These are phyloP conservation scores for Galeopsis tetrahit DNA, from an alignment of 257 asterid species.

Conservation along the genomic window DNA sequence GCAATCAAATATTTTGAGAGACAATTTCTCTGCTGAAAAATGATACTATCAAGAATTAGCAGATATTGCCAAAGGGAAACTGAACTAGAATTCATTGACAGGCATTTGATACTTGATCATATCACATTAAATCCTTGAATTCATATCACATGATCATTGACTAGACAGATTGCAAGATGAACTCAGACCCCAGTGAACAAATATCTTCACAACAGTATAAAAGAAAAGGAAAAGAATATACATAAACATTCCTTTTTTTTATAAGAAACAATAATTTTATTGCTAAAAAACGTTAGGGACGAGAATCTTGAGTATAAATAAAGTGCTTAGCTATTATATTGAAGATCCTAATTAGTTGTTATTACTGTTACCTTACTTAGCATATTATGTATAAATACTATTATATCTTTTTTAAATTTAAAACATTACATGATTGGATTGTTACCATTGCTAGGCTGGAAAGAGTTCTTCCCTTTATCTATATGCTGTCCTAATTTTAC, in stretches of 20 bases:
- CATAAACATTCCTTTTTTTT: too few relatives aligned
- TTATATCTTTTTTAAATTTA: too few relatives aligned
- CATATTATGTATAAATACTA: neutral
- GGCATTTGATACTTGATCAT: neutral
- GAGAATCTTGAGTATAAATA: neutral
- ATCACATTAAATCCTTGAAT: neutral
- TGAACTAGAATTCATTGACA: slow-evolving; percentile 1
- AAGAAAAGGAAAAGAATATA: too few relatives aligned
- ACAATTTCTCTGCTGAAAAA: slow-evolving; percentile 55
- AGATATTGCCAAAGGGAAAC: slow-evolving; percentile 25
- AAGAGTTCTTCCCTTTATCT: neutral
- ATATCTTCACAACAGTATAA: too few relatives aligned
- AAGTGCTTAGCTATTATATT: neutral
- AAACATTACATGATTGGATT: neutral
- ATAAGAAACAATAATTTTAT: too few relatives aligned
- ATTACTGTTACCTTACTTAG: neutral
- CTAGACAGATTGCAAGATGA: too few relatives aligned
- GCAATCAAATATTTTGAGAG: slow-evolving; percentile 75
- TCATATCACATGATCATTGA: too few relatives aligned
- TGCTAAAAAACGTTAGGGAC: too few relatives aligned
- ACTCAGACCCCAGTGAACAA: too few relatives aligned
- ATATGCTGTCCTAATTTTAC: neutral
- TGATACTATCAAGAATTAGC: slow-evolving; percentile 35
- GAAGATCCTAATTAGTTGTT: neutral
- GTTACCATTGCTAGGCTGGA: neutral